These are phyloP conservation scores for Backusella morwellensis DNA, from an alignment of 192 early-diverging fungal species.

Conservation along the genomic window DNA sequence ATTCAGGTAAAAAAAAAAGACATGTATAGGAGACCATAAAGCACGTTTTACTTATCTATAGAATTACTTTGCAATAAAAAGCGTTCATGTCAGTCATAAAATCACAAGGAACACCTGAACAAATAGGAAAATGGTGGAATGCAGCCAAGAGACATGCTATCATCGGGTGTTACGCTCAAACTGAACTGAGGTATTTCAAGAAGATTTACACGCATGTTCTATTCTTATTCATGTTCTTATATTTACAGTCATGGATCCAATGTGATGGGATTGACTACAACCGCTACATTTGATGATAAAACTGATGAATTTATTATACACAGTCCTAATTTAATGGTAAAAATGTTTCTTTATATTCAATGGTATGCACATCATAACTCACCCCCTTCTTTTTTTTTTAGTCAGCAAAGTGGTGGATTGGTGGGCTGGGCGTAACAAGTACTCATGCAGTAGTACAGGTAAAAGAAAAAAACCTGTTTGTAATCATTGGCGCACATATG, in stretches of 20 bases:
- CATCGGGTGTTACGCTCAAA: conserved; percentile 83
- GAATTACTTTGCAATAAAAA: background rate
- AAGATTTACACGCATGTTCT: conserved; percentile 43
- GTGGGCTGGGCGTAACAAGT: conserved; percentile 63
- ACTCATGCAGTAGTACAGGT: conserved; percentile 75
- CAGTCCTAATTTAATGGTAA: conserved; percentile 46
- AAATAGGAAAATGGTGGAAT: conserved; percentile 67
- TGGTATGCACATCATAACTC: background rate
- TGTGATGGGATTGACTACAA: conserved; percentile 74
- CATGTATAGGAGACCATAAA: background rate
- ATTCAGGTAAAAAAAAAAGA: conserved; percentile 35
- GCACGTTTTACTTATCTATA: background rate
- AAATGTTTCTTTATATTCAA: background rate
- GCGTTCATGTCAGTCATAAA: conserved; percentile 77
- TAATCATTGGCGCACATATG: no score
- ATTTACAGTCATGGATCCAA: conserved; percentile 54
- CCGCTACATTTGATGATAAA: conserved; percentile 65
- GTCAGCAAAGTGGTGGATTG: conserved; percentile 77
- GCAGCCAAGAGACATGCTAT: conserved; percentile 66
- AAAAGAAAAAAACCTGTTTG: background rate
- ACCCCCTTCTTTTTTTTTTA: background rate
- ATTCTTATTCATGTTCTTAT: background rate
- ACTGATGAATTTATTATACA: conserved; percentile 81
- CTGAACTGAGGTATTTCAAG: conserved; percentile 48
- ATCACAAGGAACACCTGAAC: conserved; percentile 67